Evolutionary conservation across 306 rosid species (phyloP).

Genomic region (Nissolia schottii): DNA sequence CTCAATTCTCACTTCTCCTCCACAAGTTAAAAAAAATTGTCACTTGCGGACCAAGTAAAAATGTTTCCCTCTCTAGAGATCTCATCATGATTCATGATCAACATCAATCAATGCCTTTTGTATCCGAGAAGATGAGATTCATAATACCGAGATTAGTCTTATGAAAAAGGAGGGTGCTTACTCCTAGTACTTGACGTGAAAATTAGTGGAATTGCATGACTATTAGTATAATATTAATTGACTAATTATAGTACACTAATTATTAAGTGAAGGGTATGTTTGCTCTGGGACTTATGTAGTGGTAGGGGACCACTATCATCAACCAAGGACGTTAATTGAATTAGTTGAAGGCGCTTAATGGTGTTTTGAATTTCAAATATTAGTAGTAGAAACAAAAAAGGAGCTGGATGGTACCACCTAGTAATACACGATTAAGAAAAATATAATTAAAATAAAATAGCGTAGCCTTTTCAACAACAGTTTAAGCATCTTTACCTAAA

Average conservation of each 20-base stretch:
- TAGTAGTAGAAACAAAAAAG: not conserved
- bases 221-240: constrained; percentile 10
- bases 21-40: not conserved
- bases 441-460: constrained; percentile 4
- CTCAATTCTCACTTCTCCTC: not conserved
- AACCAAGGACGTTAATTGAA: constrained; percentile 9
- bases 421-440: not conserved
- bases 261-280: not conserved
- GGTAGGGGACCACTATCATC: constrained; percentile 35
- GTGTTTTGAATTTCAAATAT: constrained; percentile 42
- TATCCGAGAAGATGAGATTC: not conserved
- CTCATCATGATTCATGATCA: too few species aligned
- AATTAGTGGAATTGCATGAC: not conserved
- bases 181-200: not conserved
- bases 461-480: constrained; percentile 26
- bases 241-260: not conserved
- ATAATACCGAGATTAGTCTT: not conserved
- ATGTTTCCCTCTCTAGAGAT: not conserved
- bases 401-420: not conserved
- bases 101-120: not conserved
- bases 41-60: not conserved
- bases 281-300: constrained; percentile 11
- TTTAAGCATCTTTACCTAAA: constrained; percentile 36
- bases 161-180: not conserved
- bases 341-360: constrained; percentile 27